Conservation (phyloP, 1,139 yeast species). For the Protomyces pachydermus region DNA sequence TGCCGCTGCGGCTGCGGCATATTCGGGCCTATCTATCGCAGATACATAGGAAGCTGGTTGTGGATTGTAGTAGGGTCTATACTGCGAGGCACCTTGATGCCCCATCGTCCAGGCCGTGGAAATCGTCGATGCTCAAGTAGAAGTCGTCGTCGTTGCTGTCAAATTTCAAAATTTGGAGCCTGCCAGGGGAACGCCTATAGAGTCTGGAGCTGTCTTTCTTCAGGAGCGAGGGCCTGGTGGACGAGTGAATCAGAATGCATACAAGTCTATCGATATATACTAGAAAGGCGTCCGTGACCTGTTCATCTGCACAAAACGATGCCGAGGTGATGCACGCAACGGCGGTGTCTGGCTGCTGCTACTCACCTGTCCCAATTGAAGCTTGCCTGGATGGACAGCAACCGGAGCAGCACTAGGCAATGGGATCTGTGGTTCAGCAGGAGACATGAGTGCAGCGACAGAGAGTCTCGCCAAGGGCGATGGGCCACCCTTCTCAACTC, state of each 20-base stretch:
- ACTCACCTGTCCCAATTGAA: background rate
- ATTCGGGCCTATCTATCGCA: background rate
- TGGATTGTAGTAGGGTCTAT: slow-evolving; percentile 17
- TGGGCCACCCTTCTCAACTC: slow-evolving; percentile 17
- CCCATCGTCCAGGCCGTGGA: background rate
- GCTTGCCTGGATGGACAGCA: background rate
- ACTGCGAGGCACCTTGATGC: slow-evolving; percentile 5
- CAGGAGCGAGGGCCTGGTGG: no score
- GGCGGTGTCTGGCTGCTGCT: background rate
- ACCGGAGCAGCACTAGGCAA: background rate
- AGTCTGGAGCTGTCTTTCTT: no score
- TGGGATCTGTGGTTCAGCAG: background rate
- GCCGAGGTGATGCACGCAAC: background rate
- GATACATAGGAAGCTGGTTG: slow-evolving; percentile 5
- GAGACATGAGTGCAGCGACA: slow-evolving; percentile 22
- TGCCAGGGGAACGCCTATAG: no score
- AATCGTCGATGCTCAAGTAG: no score
- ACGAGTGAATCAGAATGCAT: no score
- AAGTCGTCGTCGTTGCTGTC: no score
- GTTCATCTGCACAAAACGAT: background rate
- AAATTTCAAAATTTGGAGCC: no score
- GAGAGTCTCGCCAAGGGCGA: slow-evolving; percentile 5
- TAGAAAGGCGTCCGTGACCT: background rate
- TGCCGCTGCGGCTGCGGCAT: slow-evolving; percentile 3
- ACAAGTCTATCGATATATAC: background rate